Evolutionary conservation across 495 filamentous ascomycete genomes (phyloP).

Genomic region (Cercophora samala): DNA sequence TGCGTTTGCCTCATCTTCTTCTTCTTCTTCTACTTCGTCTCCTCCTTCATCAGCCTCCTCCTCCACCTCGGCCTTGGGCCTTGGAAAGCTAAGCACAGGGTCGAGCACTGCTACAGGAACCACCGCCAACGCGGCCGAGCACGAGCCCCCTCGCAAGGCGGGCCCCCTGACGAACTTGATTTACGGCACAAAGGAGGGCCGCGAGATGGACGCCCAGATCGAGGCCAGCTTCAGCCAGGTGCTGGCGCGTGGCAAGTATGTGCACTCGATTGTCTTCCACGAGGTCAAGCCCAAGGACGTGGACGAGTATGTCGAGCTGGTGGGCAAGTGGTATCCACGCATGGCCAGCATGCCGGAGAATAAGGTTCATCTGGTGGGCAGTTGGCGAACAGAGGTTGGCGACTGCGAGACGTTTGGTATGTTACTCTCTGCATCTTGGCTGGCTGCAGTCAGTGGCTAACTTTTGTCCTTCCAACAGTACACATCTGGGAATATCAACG

Average conservation of each 20-base stretch:
- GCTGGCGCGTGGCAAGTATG: slow-evolving; percentile 93
- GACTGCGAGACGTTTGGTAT: slow-evolving; percentile 96
- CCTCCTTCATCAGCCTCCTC: slow-evolving; percentile 45
- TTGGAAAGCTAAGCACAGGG: slow-evolving; percentile 63
- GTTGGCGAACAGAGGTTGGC: slow-evolving; percentile 97
- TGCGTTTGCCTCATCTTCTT: slow-evolving; percentile 44
- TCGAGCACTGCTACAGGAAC: slow-evolving; percentile 45
- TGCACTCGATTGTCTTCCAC: slow-evolving; percentile 96
- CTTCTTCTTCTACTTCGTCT: slow-evolving; percentile 56
- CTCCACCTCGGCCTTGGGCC: slow-evolving; percentile 40
- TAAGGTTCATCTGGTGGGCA: slow-evolving; percentile 92
- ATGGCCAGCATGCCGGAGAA: slow-evolving; percentile 79
- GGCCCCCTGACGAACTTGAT: slow-evolving; percentile 68
- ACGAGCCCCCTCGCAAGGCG: slow-evolving; percentile 46
- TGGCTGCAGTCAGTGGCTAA: not conserved
- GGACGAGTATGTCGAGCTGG: slow-evolving; percentile 87
- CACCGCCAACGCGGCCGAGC: slow-evolving; percentile 42
- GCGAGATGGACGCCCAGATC: slow-evolving; percentile 88
- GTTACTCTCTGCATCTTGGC: slow-evolving; percentile 21
- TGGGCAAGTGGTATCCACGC: slow-evolving; percentile 88
- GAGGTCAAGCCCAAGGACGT: slow-evolving; percentile 93
- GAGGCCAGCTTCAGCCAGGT: slow-evolving; percentile 93
- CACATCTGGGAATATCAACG: slow-evolving; percentile 99
- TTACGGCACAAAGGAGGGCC: slow-evolving; percentile 92
- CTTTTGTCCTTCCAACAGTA: slow-evolving; percentile 48